A percentile compares a stretch with the other conserved stretches of the same genome.
Evolutionary conservation across 805 yeast species (phyloP).

Genomic region (Wickerhamomyces strasburgensis): DNA sequence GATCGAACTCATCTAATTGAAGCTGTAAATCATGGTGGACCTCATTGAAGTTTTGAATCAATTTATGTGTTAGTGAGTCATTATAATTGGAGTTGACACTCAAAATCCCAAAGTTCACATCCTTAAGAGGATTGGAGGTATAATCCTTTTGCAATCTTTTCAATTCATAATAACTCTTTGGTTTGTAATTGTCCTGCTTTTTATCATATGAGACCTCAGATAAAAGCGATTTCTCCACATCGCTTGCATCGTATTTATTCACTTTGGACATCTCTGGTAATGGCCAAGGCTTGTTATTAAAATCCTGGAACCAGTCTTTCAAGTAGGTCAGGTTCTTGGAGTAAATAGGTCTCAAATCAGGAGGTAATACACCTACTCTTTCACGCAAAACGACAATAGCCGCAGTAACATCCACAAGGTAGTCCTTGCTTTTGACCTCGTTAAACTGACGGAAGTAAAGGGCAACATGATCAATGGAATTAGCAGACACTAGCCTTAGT

Average conservation of each 20-base stretch:
- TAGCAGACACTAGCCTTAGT: constrained; percentile 66
- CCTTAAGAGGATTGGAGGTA: constrained; percentile 62
- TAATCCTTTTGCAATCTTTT: constrained; percentile 65
- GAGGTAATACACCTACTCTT: constrained; percentile 75
- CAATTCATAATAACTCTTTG: constrained; percentile 44
- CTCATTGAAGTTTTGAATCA: constrained; percentile 51
- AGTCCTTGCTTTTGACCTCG: constrained; percentile 32
- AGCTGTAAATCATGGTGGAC: constrained; percentile 38
- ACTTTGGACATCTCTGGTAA: constrained; percentile 67
- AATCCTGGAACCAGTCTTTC: constrained; percentile 52
- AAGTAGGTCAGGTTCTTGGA: constrained; percentile 60
- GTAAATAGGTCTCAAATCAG: constrained; percentile 72
- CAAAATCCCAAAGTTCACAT: constrained; percentile 48
- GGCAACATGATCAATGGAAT: constrained; percentile 80
- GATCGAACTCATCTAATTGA: constrained; percentile 44
- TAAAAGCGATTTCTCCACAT: constrained; percentile 72
- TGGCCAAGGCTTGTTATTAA: constrained; percentile 54
- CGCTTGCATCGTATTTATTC: constrained; percentile 58
- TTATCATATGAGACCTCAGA: constrained; percentile 65
- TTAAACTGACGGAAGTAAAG: constrained; percentile 37
- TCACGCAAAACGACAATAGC: constrained; percentile 80
- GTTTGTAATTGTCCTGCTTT: constrained; percentile 38
- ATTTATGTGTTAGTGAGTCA: constrained; percentile 55
- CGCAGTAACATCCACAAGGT: constrained; percentile 66
- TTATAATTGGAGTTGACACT: constrained; percentile 34